Conservation (phyloP, 2,329 filamentous ascomycete genomes). For the Fonsecaea pedrosoi region DNA sequence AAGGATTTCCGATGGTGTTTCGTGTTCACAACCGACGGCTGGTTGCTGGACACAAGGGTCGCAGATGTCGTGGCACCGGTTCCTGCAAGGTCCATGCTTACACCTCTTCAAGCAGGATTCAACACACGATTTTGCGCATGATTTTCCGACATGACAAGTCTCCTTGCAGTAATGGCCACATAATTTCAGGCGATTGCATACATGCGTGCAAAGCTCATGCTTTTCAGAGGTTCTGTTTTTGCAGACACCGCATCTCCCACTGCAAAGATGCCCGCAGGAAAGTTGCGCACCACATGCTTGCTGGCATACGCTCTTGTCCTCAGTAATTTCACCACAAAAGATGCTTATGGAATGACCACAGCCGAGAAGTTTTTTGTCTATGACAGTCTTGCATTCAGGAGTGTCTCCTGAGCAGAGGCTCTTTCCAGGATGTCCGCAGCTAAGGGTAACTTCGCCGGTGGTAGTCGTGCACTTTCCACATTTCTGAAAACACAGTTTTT, state of each 20-base stretch:
- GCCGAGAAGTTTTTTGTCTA: conserved; percentile 20
- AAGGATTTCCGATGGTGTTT: conserved; percentile 20
- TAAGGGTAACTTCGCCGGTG: conserved; percentile 27
- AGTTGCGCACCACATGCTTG: conserved; percentile 31
- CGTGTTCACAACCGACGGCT: conserved; percentile 26
- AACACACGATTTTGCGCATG: conserved; percentile 36
- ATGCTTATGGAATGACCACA: conserved; percentile 38
- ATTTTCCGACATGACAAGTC: conserved; percentile 33
- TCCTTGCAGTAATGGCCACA: conserved; percentile 37
- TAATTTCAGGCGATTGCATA: conserved; percentile 21
- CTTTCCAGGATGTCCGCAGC: conserved; percentile 36
- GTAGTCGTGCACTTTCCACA: conserved; percentile 34
- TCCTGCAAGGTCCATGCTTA: conserved; percentile 36
- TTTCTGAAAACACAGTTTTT: conserved; percentile 35
- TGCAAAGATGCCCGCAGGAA: conserved; percentile 38
- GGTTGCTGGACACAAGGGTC: conserved; percentile 36
- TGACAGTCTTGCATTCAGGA: conserved; percentile 29
- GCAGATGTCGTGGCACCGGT: conserved; percentile 35
- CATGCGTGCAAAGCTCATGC: conserved; percentile 24
- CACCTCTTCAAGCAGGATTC: conserved; percentile 36
- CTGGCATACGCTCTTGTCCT: conserved; percentile 20
- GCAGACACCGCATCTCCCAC: conserved; percentile 25
- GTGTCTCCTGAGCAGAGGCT: conserved; percentile 34
- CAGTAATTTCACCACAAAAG: conserved; percentile 31
- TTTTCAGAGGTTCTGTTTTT: background rate